Base-by-base conservation (phyloP, 768 basidiomycete genomes). In the Pisolithus albus region DNA sequence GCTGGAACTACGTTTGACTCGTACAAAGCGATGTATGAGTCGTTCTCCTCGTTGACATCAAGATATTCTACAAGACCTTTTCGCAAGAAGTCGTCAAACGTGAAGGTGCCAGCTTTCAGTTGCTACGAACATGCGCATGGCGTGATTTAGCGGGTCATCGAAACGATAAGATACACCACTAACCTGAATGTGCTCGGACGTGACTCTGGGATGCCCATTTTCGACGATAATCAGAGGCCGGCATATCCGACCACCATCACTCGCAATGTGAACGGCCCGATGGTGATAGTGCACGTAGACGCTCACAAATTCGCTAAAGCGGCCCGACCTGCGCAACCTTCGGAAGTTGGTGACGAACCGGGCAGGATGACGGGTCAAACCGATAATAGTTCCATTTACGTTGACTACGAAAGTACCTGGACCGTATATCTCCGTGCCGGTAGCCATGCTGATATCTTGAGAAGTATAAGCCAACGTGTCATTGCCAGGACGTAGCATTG, bases 1-100 rank as follows among this genome's bases (percentile, higher is more conserved):
- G 79, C 70, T 42, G 79, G 72, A 21, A 82, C 80, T 60, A 98
- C 91, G 66, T 92, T 82, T 28, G 80, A 71, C 69, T 99, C 96
- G 70, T 96, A 94, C 42, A 98, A 77, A 2, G 96, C 93, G 58
- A 99, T 95, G 66, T 86, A 86, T 18, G 94, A 86, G 69, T 98
- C 96, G 65, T 98, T 98, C 70, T 99, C 96, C 70, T 99, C 96
- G 66, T 99, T 99, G 49, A 97, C 94, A 65, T 98, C 96, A 38
- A 97, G 83, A 64, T 99, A 99, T 67, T 99, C 96, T 53, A 98
- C 92, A 13, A 99, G 79, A 28, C 96, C 96, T 56, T 84, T 83
- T 43, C 80, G 78, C 19, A 99, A 75, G 71, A 99, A 98, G 66
- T 94, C 92, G 66, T 99, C 95, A 63, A 99, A 99, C 4, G 82